These are phyloP conservation scores for Plasmodium ovale DNA, from an alignment of 169 alveolate species.

Conservation along the genomic window DNA sequence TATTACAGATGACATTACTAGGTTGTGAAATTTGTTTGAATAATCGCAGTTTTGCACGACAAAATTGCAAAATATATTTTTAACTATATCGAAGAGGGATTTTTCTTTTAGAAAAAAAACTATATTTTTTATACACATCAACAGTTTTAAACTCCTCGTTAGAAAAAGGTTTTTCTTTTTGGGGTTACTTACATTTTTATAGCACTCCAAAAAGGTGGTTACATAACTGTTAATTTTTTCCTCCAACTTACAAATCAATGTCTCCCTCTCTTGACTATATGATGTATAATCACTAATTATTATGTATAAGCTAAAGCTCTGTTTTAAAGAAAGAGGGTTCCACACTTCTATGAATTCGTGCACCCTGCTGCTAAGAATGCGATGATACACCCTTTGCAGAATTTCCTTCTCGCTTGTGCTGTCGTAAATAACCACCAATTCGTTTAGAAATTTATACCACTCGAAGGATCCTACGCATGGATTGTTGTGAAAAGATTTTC, in stretches of 20 bases:
- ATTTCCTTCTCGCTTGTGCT: conserved; percentile 29
- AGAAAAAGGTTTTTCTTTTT: conserved; percentile 57
- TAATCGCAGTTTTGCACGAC: conserved; percentile 45
- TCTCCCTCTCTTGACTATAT: conserved; percentile 14
- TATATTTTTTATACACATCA: conserved; percentile 36
- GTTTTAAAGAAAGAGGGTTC: conserved; percentile 69
- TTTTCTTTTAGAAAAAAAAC: conserved; percentile 5
- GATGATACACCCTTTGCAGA: conserved; percentile 9
- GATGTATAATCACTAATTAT: conserved; percentile 38
- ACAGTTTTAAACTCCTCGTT: conserved; percentile 73
- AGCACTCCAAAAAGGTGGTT: conserved; percentile 34
- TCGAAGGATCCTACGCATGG: conserved; percentile 57
- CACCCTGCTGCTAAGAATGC: conserved; percentile 38
- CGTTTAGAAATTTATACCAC: conserved; percentile 71
- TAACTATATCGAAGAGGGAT: conserved; percentile 33
- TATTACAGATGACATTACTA: conserved; percentile 21
- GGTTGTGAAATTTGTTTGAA: conserved; percentile 58
- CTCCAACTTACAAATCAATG: conserved; percentile 7
- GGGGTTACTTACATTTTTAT: conserved; percentile 37
- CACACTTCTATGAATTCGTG: conserved; percentile 62
- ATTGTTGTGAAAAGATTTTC: conserved; percentile 21
- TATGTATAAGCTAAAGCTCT: conserved; percentile 34
- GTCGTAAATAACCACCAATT: conserved; percentile 28
- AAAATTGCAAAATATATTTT: conserved; percentile 32
- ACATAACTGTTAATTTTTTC: conserved; percentile 22